A percentile compares a stretch with the other conserved stretches of the same genome.
Evolutionary conservation across 306 rosid genomes (phyloP).

Genomic region (Phaseolus lunatus): DNA sequence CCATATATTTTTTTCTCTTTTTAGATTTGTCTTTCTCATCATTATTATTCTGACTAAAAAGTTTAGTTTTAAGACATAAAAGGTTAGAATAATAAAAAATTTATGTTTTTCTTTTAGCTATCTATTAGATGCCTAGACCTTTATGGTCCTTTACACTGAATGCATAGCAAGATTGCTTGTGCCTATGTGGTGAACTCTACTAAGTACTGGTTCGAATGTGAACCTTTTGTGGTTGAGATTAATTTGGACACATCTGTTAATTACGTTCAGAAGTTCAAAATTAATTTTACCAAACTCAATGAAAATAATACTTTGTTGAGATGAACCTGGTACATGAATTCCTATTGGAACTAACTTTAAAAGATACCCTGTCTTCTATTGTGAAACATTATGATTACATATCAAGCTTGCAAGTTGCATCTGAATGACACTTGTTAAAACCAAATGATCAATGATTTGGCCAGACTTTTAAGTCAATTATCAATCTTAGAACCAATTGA

Average conservation of each 20-base stretch:
- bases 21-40: constrained; percentile 17
- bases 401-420: not conserved
- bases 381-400: not conserved
- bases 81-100: constrained; percentile 6
- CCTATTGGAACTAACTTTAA: not conserved
- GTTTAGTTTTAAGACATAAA: not conserved
- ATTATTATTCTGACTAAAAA: not conserved
- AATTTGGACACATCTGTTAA: not conserved
- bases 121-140: not conserved
- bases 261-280: not conserved
- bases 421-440: no score
- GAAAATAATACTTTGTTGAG: not conserved
- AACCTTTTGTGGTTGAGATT: not conserved
- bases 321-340: constrained; percentile 28
- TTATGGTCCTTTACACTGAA: not conserved
- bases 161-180: not conserved
- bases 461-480: no score
- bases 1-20: constrained; percentile 13
- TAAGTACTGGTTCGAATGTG: not conserved
- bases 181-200: not conserved
- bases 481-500: no score
- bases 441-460: no score
- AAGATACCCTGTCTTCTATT: not conserved
- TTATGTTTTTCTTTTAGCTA: constrained; percentile 24
- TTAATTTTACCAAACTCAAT: no score